Conservation (phyloP, 192 early-diverging fungal genomes). For the Chytriomyces sp. region DNA sequence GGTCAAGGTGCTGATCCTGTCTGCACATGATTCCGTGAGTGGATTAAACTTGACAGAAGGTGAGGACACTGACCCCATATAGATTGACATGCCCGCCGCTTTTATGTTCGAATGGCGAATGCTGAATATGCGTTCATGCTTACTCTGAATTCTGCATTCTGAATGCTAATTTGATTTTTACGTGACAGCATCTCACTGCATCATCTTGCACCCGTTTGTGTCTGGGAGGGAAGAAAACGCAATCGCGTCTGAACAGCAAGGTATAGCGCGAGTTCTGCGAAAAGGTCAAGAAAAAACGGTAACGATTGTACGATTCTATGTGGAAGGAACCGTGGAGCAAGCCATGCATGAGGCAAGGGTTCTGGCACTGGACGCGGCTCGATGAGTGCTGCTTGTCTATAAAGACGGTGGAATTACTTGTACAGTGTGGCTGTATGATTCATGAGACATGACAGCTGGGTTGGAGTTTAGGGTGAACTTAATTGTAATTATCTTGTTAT, state of each 20-base stretch:
- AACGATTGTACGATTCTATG: conserved; percentile 23
- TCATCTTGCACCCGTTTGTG: conserved; percentile 17
- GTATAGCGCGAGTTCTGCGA: conserved; percentile 18
- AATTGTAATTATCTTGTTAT: too few species aligned
- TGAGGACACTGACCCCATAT: background rate
- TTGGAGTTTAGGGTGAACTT: too few species aligned
- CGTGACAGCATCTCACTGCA: conserved; percentile 1
- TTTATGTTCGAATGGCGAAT: too few species aligned
- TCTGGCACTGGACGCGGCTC: too few species aligned
- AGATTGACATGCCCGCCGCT: too few species aligned
- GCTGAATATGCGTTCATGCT: too few species aligned
- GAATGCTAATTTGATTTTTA: background rate
- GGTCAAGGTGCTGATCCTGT: conserved; percentile 31
- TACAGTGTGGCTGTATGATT: too few species aligned
- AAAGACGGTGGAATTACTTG: too few species aligned
- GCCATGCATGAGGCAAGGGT: conserved; percentile 5
- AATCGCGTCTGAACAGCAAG: conserved; percentile 24
- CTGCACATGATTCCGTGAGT: conserved; percentile 35
- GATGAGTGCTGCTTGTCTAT: too few species aligned
- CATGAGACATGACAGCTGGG: too few species aligned
- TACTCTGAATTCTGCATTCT: too few species aligned
- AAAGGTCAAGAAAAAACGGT: conserved; percentile 21
- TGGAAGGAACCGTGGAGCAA: conserved; percentile 7
- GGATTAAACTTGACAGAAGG: conserved; percentile 39
- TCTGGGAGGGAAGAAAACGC: conserved; percentile 16